Evolutionary conservation across 306 rosid genomes (phyloP), one percentile per base, ranked within the genome.

Genomic region (Acacia crassicarpa): DNA sequence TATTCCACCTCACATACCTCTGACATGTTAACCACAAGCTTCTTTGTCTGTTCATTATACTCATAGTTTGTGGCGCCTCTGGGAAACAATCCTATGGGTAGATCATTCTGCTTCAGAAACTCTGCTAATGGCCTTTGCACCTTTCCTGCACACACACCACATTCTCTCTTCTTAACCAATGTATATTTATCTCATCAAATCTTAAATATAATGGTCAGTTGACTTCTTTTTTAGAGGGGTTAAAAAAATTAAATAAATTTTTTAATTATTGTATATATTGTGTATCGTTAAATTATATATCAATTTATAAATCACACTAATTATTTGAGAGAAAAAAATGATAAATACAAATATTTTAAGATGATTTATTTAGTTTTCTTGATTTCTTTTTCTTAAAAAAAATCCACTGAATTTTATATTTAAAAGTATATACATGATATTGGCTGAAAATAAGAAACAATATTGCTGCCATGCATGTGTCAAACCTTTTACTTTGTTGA

Each of bases 11-110:
- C 99, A 65, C 96, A 91, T 15, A 87, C 22, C 44, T 83, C 65
- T 8, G 94, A 96, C 40, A 95, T 78, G 79, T 80, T 81, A 40
- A 95, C 99, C 5, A 82, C 85, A 17, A 93, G 92, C 88, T 92
- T 95, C 74, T 89, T 78, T 0, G 97, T 95, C 82, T 89, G 90
- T 82, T 87, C 90, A 22, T 89, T 91, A 67, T 91, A 93, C 76
- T 95, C 99, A 23, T 95, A 95, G 93, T 93, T 93, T 61, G 98
- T 95, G 40, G 96, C 96, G 46, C 91, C 93, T 4, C 93, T 91
- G 2, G 99, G 98, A 78, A 95, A 93, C 81, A 95, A 86, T 78
- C 99, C 99, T 23, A 86, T 84, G 22, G 99, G 91, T 40, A 95
- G 83, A 89, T 90, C 97, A 65, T 92, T 85, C 71, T 95, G 98